Evolutionary conservation across 108 stramenopile genomes (phyloP).

Genomic region (Thalassiosira profunda): DNA sequence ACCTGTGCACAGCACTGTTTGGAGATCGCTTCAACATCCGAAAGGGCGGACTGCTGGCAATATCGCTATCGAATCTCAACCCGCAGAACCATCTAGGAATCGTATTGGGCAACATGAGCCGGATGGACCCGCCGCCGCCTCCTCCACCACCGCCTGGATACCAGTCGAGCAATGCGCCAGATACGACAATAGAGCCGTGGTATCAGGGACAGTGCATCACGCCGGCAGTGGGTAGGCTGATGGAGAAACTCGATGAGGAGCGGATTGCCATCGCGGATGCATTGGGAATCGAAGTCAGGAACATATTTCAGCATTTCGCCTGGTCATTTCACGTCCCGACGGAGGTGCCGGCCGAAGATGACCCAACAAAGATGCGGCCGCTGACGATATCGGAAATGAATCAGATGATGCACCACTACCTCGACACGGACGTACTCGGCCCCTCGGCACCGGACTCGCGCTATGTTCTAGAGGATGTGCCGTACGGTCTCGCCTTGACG

Average conservation of each 20-base stretch:
- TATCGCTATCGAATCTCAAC: constrained; percentile 71
- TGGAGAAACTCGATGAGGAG: constrained; percentile 67
- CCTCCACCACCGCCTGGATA: constrained; percentile 30
- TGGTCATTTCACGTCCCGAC: constrained; percentile 69
- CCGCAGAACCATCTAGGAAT: constrained; percentile 77
- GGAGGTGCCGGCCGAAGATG: constrained; percentile 22
- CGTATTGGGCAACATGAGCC: constrained; percentile 66
- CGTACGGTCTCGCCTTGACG: constrained; percentile 61
- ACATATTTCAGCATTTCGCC: constrained; percentile 67
- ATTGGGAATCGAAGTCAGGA: constrained; percentile 55
- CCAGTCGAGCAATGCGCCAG: not conserved
- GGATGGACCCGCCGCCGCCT: constrained; percentile 66
- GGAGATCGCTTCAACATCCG: constrained; percentile 48
- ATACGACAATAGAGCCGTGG: constrained; percentile 51
- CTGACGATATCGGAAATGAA: constrained; percentile 73
- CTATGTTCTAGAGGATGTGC: constrained; percentile 76
- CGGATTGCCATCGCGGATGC: constrained; percentile 62
- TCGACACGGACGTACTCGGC: constrained; percentile 68
- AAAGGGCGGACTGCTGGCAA: constrained; percentile 62
- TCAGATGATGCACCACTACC: constrained; percentile 58
- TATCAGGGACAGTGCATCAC: constrained; percentile 69
- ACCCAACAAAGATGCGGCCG: constrained; percentile 12
- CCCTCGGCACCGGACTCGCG: constrained; percentile 53
- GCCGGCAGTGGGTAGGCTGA: constrained; percentile 60
- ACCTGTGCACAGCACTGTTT: constrained; percentile 51